These are phyloP conservation scores for Euphorbia corollata DNA, from an alignment of 441 rosid species.

Conservation along the genomic window DNA sequence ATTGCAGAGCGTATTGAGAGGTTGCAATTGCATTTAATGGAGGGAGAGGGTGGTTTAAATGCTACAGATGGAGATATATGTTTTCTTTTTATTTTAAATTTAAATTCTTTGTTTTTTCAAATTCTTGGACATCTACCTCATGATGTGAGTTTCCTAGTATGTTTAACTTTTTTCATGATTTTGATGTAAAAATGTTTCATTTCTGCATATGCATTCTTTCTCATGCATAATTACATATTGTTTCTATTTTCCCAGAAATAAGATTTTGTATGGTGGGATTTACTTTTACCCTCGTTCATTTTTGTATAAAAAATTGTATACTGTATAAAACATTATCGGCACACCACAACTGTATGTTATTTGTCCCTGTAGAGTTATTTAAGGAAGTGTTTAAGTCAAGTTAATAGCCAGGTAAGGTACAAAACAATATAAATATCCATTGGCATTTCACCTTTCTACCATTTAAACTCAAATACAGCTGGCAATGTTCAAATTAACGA, in stretches of 20 bases:
- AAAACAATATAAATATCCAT: not conserved
- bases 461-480: not conserved
- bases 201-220: not conserved
- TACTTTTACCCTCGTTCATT: not conserved
- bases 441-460: too few species aligned
- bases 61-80: slow-evolving; percentile 28
- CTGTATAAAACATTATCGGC: too few species aligned
- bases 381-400: not conserved
- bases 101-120: not conserved
- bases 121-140: not conserved
- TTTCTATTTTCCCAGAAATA: too few species aligned
- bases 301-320: too few species aligned
- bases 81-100: too few species aligned
- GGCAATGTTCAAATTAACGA: too few species aligned
- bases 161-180: too few species aligned
- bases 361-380: not conserved
- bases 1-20: slow-evolving; percentile 74
- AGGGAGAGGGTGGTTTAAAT: slow-evolving; percentile 47
- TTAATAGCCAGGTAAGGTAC: not conserved
- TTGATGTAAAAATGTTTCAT: not conserved
- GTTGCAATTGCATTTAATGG: slow-evolving; percentile 90
- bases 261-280: not conserved
- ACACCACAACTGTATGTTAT: not conserved
- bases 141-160: not conserved
- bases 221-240: not conserved